A percentile compares a stretch with the other conserved stretches of the same genome.
phyloP scores from a whole-genome alignment of 176 grass and related monocot genomes.

The Guadua angustifolia region DNA sequence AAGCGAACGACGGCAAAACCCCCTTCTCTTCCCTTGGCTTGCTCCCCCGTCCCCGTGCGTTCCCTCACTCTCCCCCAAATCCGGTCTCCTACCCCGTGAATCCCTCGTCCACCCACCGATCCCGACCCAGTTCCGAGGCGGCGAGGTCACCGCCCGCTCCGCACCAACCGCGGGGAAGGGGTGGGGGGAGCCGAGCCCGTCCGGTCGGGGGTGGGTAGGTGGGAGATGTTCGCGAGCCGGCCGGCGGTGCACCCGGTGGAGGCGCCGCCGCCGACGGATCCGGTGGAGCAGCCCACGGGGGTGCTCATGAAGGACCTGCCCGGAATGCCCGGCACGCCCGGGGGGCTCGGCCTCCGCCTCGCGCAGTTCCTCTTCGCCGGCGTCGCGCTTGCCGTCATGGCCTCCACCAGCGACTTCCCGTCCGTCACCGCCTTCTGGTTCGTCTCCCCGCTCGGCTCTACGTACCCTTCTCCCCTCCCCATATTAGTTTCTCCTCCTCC shows the following conservation, averaged over 20 bases:
- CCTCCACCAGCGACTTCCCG: slow-evolving; percentile 76
- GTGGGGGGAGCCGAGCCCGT: neutral
- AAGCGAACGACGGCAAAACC: neutral
- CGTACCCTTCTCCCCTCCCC: neutral
- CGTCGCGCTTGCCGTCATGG: slow-evolving; percentile 73
- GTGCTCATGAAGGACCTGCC: slow-evolving; percentile 90
- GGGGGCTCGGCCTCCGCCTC: slow-evolving; percentile 67
- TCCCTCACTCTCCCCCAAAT: neutral
- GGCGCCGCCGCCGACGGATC: slow-evolving; percentile 72
- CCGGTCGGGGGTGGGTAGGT: neutral
- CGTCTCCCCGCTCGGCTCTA: neutral
- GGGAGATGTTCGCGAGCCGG: slow-evolving; percentile 73
- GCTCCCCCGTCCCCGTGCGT: neutral
- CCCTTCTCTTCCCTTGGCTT: neutral
- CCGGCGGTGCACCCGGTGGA: slow-evolving; percentile 94
- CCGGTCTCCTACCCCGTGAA: neutral
- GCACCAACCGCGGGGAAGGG: neutral
- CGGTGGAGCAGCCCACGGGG: slow-evolving; percentile 57
- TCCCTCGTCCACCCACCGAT: neutral
- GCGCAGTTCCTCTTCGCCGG: slow-evolving; percentile 72
- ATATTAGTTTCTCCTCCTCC: neutral
- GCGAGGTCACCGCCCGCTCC: neutral
- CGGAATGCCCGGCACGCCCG: slow-evolving; percentile 79
- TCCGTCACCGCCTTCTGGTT: slow-evolving; percentile 87
- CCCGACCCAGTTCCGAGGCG: neutral